Base-by-base conservation (phyloP, 345 rosid genomes). In the Durio zibethinus region DNA sequence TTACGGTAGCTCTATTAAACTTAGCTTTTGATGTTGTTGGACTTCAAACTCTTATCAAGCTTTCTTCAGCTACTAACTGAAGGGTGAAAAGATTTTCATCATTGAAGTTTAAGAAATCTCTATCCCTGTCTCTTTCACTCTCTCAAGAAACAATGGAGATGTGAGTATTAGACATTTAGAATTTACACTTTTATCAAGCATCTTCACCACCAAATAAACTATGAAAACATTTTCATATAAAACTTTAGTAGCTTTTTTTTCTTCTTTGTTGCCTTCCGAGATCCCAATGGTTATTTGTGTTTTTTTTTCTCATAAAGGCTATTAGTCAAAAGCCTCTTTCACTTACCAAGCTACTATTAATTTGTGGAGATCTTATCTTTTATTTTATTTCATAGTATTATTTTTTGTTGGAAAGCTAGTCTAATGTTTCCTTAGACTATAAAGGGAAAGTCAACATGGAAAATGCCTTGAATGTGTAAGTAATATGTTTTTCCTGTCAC, bases 51-150 rank as follows among this genome's bases (percentile, higher is more conserved):
- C 45, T 11, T 23, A 68, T 67, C 72, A 43, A 43, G 54, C 73
- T 25, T 69, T 69, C 73, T 45, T 69, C 72, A 42, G 72, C 72
- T 40, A 42, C 18, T 23, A 11, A 72, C 33, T 53, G 47, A 56
- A 72, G 29, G 35, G 76, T 36, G 65, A 3, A 14, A 15, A 21
- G 33, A 23, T 38, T 72, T 56, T 59, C 61, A 21, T 73, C 72
- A 20, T 23, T 56, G 47, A 16, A 56, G 64, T 56, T 40, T 74
- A 40, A 15, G 23, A 38, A 14, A 48, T 70, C 42, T 7, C 10
- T 7, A 4, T 21, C 73, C 10, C 2, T 47, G 35, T 68, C 74
- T 50, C 40, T 71, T 50, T 50, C 29, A 50, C 43, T 45, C 56
- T 70, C 42, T 47, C 48, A 18, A 48, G 74, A 27, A 70, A 31